Evolutionary conservation across 1,139 yeast genomes (phyloP).

Genomic region (Sugiyamaella pinicola): DNA sequence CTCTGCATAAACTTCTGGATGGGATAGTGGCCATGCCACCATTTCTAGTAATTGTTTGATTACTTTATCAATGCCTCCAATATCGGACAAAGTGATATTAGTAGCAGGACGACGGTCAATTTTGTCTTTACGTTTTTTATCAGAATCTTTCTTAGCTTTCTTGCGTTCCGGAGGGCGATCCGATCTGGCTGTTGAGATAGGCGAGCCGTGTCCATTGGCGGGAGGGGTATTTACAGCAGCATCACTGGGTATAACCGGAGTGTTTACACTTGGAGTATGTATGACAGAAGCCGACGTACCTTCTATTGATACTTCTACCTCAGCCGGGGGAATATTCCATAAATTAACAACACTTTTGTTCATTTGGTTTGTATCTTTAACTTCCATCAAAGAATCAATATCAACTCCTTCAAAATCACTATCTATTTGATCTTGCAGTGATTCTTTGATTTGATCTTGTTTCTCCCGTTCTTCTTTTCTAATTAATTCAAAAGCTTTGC

Average conservation of each 20-base stretch:
- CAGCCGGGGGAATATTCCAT: constrained; percentile 53
- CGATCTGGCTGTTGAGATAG: too few species aligned
- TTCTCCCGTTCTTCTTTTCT: constrained; percentile 48
- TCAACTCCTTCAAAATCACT: constrained; percentile 49
- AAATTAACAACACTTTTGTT: constrained; percentile 74
- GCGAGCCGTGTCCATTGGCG: too few species aligned
- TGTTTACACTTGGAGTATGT: constrained; percentile 25
- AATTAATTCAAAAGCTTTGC: constrained; percentile 52
- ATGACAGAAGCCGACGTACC: constrained; percentile 16
- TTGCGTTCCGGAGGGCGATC: constrained; percentile 21
- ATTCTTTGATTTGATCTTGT: constrained; percentile 31
- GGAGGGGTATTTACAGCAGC: too few species aligned
- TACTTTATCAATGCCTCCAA: constrained; percentile 89
- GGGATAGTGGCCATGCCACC: constrained; percentile 87
- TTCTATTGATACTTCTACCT: constrained; percentile 15
- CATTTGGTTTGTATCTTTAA: constrained; percentile 53
- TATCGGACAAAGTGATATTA: constrained; percentile 56
- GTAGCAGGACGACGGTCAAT: constrained; percentile 26
- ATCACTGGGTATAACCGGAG: too few species aligned
- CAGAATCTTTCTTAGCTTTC: constrained; percentile 31
- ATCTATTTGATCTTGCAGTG: constrained; percentile 35
- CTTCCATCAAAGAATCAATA: constrained; percentile 60
- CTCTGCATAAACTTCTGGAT: constrained; percentile 84
- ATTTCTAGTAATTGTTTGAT: constrained; percentile 85
- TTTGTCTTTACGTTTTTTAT: constrained; percentile 30